Percentiles rank a stretch among this genome's conserved stretches.
Conservation (phyloP, 2,329 filamentous ascomycete genomes). For the Epichloe sibirici region DNA sequence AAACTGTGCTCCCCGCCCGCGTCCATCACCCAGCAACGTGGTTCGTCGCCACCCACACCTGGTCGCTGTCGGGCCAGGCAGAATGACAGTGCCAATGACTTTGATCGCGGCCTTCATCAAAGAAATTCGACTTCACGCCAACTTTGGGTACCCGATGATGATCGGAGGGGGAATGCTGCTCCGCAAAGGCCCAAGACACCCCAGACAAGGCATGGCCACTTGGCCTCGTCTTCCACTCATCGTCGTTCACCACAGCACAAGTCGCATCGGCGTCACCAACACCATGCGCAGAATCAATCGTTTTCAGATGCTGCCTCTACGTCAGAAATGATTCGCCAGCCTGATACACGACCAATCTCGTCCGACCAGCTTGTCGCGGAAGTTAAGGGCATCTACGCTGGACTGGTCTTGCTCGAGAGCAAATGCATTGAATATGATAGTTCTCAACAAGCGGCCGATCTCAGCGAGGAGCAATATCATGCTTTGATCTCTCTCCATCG, state of each 20-base stretch:
- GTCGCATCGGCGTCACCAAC: background rate
- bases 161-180: background rate
- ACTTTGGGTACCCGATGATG: slow-evolving; percentile 18
- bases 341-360: slow-evolving; percentile 55
- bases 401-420: slow-evolving; percentile 73
- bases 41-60: slow-evolving; percentile 11
- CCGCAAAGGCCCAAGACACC: slow-evolving; percentile 4
- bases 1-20: slow-evolving; percentile 19
- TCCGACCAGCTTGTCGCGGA: slow-evolving; percentile 71
- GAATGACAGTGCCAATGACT: slow-evolving; percentile 9
- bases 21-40: slow-evolving; percentile 9
- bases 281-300: background rate
- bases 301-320: slow-evolving; percentile 4
- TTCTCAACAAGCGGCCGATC: slow-evolving; percentile 31
- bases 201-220: background rate
- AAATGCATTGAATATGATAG: slow-evolving; percentile 79
- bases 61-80: slow-evolving; percentile 9
- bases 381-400: slow-evolving; percentile 73
- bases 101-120: slow-evolving; percentile 12
- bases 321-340: slow-evolving; percentile 25
- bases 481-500: slow-evolving; percentile 71
- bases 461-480: slow-evolving; percentile 67
- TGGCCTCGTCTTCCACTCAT: background rate
- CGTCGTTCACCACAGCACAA: slow-evolving; percentile 5
- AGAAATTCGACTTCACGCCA: slow-evolving; percentile 12